Conservation (phyloP, 345 rosid species). For the Bruguiera parviflora region DNA sequence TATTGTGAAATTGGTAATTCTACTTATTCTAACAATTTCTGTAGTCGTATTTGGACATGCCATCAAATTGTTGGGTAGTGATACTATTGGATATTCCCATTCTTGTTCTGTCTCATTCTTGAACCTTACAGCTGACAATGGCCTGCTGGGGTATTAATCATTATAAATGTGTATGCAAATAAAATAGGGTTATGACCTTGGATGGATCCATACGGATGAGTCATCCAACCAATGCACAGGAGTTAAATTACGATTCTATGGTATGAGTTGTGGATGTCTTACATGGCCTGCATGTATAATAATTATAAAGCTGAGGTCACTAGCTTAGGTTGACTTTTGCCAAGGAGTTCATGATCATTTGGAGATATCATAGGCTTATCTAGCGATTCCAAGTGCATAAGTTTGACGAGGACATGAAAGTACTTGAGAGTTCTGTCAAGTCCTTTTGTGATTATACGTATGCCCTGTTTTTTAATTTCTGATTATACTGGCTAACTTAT, state of each 20-base stretch:
- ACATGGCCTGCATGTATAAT: background rate
- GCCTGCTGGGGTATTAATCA: background rate
- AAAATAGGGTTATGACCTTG: background rate
- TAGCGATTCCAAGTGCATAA: background rate
- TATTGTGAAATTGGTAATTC: background rate
- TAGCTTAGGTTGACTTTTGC: conserved; percentile 9
- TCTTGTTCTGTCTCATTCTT: background rate
- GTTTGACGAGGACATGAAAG: conserved; percentile 5
- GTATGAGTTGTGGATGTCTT: background rate
- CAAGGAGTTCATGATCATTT: background rate
- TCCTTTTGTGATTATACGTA: background rate
- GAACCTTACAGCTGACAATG: background rate
- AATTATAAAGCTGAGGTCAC: background rate
- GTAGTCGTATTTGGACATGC: background rate
- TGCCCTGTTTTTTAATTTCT: background rate
- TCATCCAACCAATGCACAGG: background rate
- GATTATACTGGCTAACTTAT: conserved; percentile 2
- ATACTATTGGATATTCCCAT: background rate
- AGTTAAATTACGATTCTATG: background rate
- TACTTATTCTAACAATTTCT: background rate
- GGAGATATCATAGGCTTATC: conserved; percentile 2
- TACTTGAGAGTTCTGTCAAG: background rate
- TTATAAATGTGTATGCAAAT: background rate
- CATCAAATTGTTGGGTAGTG: background rate
- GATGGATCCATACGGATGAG: background rate